These are phyloP conservation scores for Hyphopichia pseudoburtonii DNA, from an alignment of 1,139 yeast species.

Conservation along the genomic window DNA sequence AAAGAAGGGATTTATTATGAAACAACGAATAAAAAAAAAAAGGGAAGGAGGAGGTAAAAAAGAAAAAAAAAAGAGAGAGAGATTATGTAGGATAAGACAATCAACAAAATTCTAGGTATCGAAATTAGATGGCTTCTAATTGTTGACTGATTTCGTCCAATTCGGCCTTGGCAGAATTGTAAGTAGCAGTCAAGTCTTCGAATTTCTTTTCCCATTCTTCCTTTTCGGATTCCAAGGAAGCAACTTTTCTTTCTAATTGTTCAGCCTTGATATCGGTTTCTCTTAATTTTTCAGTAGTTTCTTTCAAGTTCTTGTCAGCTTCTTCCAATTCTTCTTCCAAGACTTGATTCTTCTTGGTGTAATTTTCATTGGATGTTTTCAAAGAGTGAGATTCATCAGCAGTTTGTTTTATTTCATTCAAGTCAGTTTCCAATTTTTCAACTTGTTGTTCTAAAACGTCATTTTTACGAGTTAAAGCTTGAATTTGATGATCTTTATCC, in stretches of 20 bases:
- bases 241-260: conserved; percentile 92
- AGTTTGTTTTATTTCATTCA: conserved; percentile 78
- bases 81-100: not conserved
- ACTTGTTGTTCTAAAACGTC: conserved; percentile 87
- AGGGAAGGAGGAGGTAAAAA: not conserved
- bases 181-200: conserved; percentile 83
- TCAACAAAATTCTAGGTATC: conserved; percentile 5
- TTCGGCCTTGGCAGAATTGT: conserved; percentile 82
- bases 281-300: conserved; percentile 90
- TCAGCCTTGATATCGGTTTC: conserved; percentile 97
- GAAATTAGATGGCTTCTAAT: conserved; percentile 73
- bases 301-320: conserved; percentile 88
- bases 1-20: no score
- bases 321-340: conserved; percentile 94
- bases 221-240: conserved; percentile 88
- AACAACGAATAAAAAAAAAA: no score
- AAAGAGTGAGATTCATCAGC: conserved; percentile 92
- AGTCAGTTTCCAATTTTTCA: conserved; percentile 80
- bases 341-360: conserved; percentile 86
- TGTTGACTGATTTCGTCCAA: conserved; percentile 92
- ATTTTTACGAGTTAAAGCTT: conserved; percentile 89
- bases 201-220: conserved; percentile 89
- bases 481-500: conserved; percentile 93
- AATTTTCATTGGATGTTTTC: conserved; percentile 86
- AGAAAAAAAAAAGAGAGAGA: not conserved